Conservation (phyloP, 2,329 filamentous ascomycete genomes). For the Xylaria sp. region DNA sequence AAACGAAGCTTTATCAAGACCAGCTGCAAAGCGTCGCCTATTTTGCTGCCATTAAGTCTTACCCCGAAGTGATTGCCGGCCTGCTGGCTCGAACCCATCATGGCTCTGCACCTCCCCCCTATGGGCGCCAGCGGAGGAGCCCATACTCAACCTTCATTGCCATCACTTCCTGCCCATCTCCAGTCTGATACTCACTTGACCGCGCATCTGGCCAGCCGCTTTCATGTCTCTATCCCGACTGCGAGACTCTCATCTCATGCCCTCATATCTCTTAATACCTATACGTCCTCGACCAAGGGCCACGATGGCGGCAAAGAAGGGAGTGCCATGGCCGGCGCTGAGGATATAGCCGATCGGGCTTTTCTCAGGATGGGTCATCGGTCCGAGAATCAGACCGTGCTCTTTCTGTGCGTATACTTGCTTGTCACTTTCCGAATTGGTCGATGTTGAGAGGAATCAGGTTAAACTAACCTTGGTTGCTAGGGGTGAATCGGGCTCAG, state of each 20-base stretch:
- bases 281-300: conserved; percentile 87
- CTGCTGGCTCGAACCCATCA: conserved; percentile 54
- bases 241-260: conserved; percentile 91
- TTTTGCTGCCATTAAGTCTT: conserved; percentile 32
- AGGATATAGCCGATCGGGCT: conserved; percentile 88
- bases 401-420: conserved; percentile 84
- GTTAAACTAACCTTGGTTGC: conserved; percentile 36
- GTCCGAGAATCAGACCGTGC: conserved; percentile 90
- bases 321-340: conserved; percentile 90
- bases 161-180: conserved; percentile 84
- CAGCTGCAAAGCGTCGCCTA: conserved; percentile 14
- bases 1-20: conserved; percentile 6
- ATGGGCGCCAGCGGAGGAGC: conserved; percentile 65
- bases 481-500: conserved; percentile 94
- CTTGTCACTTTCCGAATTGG: background rate
- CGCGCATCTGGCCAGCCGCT: conserved; percentile 85
- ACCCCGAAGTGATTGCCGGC: conserved; percentile 38
- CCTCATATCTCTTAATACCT: conserved; percentile 92
- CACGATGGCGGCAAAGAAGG: conserved; percentile 91
- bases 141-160: conserved; percentile 87
- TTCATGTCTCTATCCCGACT: conserved; percentile 90
- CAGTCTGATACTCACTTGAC: conserved; percentile 83
- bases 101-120: conserved; percentile 70
- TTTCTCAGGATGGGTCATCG: conserved; percentile 87
- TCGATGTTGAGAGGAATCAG: background rate